Conservation (phyloP, 805 yeast genomes). For the Phaffomyces antillensis region DNA sequence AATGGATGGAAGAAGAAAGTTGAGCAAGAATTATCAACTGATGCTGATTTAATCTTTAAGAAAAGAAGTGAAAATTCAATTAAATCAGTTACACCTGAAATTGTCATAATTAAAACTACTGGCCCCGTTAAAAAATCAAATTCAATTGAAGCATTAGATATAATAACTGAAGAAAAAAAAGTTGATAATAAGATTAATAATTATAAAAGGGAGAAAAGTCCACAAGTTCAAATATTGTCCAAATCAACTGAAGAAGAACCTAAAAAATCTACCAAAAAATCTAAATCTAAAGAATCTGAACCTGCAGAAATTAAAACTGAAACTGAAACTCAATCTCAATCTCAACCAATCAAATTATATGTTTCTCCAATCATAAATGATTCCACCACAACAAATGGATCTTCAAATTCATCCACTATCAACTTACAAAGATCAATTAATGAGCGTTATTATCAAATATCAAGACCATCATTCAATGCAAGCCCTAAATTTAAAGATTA, state of each 20-base stretch:
- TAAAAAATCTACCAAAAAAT: neutral
- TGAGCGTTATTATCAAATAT: constrained; percentile 13
- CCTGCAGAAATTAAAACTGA: neutral
- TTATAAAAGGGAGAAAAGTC: neutral
- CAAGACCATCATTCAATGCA: constrained; percentile 12
- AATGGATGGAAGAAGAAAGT: constrained; percentile 52
- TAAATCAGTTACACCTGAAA: neutral
- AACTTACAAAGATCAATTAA: constrained; percentile 9
- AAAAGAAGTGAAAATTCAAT: constrained; percentile 30
- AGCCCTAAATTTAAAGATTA: constrained; percentile 14
- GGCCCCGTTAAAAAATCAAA: constrained; percentile 1
- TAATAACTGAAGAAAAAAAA: neutral
- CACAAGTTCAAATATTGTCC: neutral
- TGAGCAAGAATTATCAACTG: constrained; percentile 62
- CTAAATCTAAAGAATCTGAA: neutral
- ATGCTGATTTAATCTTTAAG: constrained; percentile 45
- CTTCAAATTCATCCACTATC: neutral
- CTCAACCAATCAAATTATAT: constrained; percentile 4
- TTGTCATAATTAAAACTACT: neutral
- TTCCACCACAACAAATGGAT: neutral
- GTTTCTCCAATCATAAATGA: constrained; percentile 6
- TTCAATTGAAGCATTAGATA: constrained; percentile 3
- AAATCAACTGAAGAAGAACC: neutral
- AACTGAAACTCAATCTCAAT: neutral
- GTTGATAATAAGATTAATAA: neutral